Evolutionary conservation across 345 rosid genomes (phyloP).

Genomic region (Triadica sebifera): DNA sequence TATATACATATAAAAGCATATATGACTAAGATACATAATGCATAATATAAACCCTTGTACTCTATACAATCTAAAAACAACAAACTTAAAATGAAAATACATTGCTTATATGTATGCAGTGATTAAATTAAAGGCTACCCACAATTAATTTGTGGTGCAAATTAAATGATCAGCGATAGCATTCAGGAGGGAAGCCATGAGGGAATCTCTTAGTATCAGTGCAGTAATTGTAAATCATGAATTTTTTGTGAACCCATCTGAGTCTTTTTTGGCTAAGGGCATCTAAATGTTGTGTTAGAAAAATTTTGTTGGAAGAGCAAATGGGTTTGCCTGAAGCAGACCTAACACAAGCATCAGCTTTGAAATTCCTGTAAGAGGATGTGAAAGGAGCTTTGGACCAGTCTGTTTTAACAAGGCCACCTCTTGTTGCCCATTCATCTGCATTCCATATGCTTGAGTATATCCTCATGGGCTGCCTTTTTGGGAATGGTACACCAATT

Average conservation of each 20-base stretch:
- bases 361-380: constrained; percentile 55
- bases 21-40: no score
- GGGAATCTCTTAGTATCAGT: constrained; percentile 50
- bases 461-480: constrained; percentile 55
- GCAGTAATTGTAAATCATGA: constrained; percentile 72
- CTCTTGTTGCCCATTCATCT: constrained; percentile 73
- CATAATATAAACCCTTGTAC: no score
- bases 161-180: constrained; percentile 2
- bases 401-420: constrained; percentile 56
- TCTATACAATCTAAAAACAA: no score
- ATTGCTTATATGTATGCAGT: no score
- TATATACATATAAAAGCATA: no score
- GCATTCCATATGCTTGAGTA: constrained; percentile 68
- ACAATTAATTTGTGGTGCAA: no score
- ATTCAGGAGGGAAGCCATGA: constrained; percentile 50
- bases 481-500: constrained; percentile 54
- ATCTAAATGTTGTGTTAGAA: constrained; percentile 47
- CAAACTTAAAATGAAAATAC: no score
- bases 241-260: constrained; percentile 54
- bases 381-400: constrained; percentile 71
- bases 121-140: no score
- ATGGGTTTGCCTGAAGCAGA: constrained; percentile 37
- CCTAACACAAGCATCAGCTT: constrained; percentile 44
- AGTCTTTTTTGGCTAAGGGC: constrained; percentile 32
- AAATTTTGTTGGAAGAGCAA: constrained; percentile 28